Evolutionary conservation across 1,284 basidiomycete genomes (phyloP).

Genomic region (Phellopilus nigrolimitatus): DNA sequence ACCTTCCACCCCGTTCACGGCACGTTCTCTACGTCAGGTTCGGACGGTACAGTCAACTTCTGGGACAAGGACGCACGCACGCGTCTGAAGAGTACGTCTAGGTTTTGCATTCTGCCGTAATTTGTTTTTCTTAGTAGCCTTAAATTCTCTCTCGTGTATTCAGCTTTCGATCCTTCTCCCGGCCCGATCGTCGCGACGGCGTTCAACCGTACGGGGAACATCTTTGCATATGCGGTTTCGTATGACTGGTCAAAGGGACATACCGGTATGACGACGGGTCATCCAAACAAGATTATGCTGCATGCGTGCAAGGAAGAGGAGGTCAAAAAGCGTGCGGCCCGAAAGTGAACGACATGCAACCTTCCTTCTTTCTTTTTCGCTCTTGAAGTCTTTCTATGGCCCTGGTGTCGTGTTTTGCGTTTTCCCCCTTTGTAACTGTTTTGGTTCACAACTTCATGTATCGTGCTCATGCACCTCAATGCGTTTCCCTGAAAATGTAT

Average conservation of each 20-base stretch:
- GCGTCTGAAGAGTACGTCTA: conserved; percentile 74
- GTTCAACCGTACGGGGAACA: conserved; percentile 83
- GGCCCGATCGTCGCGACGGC: conserved; percentile 69
- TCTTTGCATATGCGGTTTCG: conserved; percentile 85
- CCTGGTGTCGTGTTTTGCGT: too few species aligned
- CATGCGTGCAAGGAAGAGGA: conserved; percentile 90
- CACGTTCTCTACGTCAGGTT: conserved; percentile 84
- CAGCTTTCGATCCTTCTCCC: conserved; percentile 67
- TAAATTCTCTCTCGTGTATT: conserved; percentile 10
- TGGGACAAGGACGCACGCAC: conserved; percentile 92
- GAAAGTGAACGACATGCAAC: conserved; percentile 9
- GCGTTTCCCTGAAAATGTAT: too few species aligned
- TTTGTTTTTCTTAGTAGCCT: conserved; percentile 2
- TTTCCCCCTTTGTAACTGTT: too few species aligned
- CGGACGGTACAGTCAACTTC: conserved; percentile 78
- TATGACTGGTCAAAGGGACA: conserved; percentile 93
- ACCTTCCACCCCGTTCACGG: conserved; percentile 90
- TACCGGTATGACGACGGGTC: conserved; percentile 75
- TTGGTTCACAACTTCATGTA: too few species aligned
- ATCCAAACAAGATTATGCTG: conserved; percentile 84
- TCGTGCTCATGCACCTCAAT: too few species aligned
- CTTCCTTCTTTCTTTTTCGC: too few species aligned
- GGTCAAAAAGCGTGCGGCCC: conserved; percentile 60
- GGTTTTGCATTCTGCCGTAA: background rate
- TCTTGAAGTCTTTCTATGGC: too few species aligned